These are phyloP conservation scores for Wolfiporia cocos DNA, from an alignment of 1,284 basidiomycete genomes.

Conservation along the genomic window DNA sequence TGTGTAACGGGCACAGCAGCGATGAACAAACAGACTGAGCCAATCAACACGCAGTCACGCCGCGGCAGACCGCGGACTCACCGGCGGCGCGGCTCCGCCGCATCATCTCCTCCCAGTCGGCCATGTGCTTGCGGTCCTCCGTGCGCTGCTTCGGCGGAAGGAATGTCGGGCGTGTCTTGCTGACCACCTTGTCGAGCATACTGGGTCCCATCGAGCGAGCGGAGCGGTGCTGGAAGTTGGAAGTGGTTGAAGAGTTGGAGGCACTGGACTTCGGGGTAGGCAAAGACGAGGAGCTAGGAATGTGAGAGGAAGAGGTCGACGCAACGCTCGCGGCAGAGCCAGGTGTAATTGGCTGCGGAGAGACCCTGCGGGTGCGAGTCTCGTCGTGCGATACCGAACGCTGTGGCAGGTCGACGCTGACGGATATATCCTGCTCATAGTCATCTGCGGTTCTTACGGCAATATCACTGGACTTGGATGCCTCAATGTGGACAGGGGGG, in stretches of 20 bases:
- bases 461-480: slow-evolving; percentile 31
- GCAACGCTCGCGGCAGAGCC: slow-evolving; percentile 8
- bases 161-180: slow-evolving; percentile 74
- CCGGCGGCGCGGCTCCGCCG: slow-evolving; percentile 66
- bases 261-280: slow-evolving; percentile 14
- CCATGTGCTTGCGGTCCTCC: slow-evolving; percentile 83
- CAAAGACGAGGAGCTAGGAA: slow-evolving; percentile 13
- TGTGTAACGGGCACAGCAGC: slow-evolving; percentile 22
- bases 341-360: slow-evolving; percentile 5
- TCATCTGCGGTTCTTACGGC: no score
- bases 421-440: slow-evolving; percentile 5
- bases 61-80: slow-evolving; percentile 29
- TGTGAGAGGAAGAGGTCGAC: slow-evolving; percentile 23
- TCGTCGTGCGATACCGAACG: slow-evolving; percentile 7
- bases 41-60: slow-evolving; percentile 21
- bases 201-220: slow-evolving; percentile 59
- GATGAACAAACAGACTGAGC: slow-evolving; percentile 18
- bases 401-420: slow-evolving; percentile 1
- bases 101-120: slow-evolving; percentile 94
- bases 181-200: slow-evolving; percentile 66
- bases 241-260: slow-evolving; percentile 14
- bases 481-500: slow-evolving; percentile 42
- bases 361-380: slow-evolving; percentile 1
- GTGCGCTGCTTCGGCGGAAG: slow-evolving; percentile 79
- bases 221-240: slow-evolving; percentile 31